phyloP scores from a whole-genome alignment of 352 stramenopile genomes.

The Pythium dissotocum region DNA sequence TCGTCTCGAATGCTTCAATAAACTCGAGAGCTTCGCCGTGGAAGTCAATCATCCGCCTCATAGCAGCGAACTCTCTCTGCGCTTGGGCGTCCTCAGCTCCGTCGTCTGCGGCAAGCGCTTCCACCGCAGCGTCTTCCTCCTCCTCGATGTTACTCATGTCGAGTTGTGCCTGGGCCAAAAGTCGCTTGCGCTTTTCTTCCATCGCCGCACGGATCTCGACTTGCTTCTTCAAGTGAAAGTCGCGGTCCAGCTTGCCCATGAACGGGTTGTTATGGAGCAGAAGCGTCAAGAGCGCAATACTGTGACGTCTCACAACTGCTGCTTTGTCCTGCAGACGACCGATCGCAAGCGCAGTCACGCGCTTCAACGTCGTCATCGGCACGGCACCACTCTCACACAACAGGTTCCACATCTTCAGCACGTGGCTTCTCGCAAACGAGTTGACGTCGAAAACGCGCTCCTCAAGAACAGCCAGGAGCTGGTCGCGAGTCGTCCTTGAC shows the following conservation, averaged over 20 bases:
- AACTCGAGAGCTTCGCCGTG: conserved; percentile 91
- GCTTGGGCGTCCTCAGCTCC: conserved; percentile 45
- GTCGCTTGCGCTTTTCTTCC: conserved; percentile 62
- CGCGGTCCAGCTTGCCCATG: conserved; percentile 86
- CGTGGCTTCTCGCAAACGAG: conserved; percentile 90
- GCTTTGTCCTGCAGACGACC: conserved; percentile 93
- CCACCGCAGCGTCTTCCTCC: conserved; percentile 33
- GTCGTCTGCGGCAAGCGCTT: conserved; percentile 19
- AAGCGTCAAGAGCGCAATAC: conserved; percentile 84
- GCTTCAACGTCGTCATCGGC: conserved; percentile 84
- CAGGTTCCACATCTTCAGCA: conserved; percentile 90
- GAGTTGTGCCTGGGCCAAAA: conserved; percentile 82
- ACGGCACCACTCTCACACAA: conserved; percentile 86
- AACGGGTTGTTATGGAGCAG: conserved; percentile 95
- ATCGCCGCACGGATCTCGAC: conserved; percentile 63
- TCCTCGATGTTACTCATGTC: conserved; percentile 56
- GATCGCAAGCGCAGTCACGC: conserved; percentile 76
- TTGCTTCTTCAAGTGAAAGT: conserved; percentile 84
- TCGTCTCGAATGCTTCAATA: conserved; percentile 89
- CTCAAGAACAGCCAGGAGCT: conserved; percentile 88
- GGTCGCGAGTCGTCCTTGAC: conserved; percentile 63
- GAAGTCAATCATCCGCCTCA: conserved; percentile 89
- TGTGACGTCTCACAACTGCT: conserved; percentile 90
- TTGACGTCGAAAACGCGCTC: conserved; percentile 92
- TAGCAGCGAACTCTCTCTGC: conserved; percentile 75